A percentile compares a stretch with the other conserved stretches of the same genome.
Evolutionary conservation across 1,139 yeast genomes (phyloP).

Genomic region (Fermentozyma sake): DNA sequence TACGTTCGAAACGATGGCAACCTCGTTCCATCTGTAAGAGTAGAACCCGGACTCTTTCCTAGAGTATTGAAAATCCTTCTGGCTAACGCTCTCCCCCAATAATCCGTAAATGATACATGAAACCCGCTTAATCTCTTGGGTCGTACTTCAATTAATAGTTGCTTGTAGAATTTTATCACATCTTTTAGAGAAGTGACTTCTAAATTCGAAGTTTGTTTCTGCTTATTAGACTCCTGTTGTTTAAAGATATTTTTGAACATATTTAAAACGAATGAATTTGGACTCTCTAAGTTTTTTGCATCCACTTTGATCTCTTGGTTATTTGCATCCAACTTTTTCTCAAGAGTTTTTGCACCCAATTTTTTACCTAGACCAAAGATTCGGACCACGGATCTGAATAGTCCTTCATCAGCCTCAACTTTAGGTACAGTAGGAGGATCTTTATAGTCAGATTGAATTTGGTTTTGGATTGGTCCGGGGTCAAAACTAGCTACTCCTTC

Average conservation of each 20-base stretch:
- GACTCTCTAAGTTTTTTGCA: background rate
- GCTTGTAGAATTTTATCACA: constrained; percentile 42
- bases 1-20: constrained; percentile 24
- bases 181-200: constrained; percentile 14
- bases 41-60: constrained; percentile 34
- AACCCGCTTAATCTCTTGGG: constrained; percentile 51
- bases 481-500: constrained; percentile 53
- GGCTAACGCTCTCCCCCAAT: constrained; percentile 63
- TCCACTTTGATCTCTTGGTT: too few relatives aligned
- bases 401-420: background rate
- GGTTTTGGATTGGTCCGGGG: constrained; percentile 12
- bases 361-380: constrained; percentile 1
- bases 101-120: constrained; percentile 57
- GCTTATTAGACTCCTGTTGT: constrained; percentile 2
- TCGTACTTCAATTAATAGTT: constrained; percentile 49
- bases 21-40: constrained; percentile 26
- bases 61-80: constrained; percentile 38
- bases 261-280: constrained; percentile 1
- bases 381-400: constrained; percentile 1
- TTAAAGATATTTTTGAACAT: constrained; percentile 3
- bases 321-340: too few relatives aligned
- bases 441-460: background rate
- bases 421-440: background rate
- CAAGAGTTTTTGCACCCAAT: too few relatives aligned
- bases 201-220: background rate